Base-by-base conservation (phyloP, 495 filamentous ascomycete species). In the Chaetomium cochliodes region DNA sequence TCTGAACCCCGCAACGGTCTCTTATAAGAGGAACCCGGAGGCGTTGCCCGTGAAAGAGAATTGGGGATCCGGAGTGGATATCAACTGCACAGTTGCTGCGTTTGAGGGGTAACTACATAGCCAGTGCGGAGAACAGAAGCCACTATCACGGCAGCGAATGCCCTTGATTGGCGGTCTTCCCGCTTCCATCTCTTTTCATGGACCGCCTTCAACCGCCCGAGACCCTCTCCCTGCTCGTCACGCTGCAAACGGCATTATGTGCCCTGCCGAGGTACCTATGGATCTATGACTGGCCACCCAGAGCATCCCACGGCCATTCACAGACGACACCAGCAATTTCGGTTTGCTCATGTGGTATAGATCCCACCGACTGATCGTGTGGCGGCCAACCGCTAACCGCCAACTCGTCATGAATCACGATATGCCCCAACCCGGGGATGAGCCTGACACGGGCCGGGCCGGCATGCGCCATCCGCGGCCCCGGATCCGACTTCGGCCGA, bases 51-150 rank as follows among this genome's bases (percentile, higher is more conserved):
- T 58, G n/a, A 18, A 25, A 13, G 25, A 12, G 33, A 52, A 23
- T 65, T 51, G 25, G 55, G 20, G 22, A 51, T 23, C 44, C 20
- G 42, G 54, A 52, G 44, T 57, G 58, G 44, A 23, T 50, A 44
- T 52, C 23, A 50, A 52, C 49, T 11, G 49, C 33, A 37, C 33
- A 6, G 33, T 8, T 9, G 5, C 13, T 52, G 49, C 49, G 49
- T 52, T 44, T 44, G 41, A 44, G 41, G 41, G 41, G 41, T 15
- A 12, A 15, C n/a, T 41, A 15, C 39, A 2, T 4, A 15, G 39
- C 33, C 9, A 44, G 41, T 16, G 16, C 41, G 13, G 13, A 18
- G 41, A 44, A 44, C 13, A 15, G 41, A 44, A 44, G 41, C 41
- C 41, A 50, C 46, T 50, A 50, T 50, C 20, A 20, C 5, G 46